Evolutionary conservation across 805 yeast genomes (phyloP).

Genomic region (Saturnispora quitensis): DNA sequence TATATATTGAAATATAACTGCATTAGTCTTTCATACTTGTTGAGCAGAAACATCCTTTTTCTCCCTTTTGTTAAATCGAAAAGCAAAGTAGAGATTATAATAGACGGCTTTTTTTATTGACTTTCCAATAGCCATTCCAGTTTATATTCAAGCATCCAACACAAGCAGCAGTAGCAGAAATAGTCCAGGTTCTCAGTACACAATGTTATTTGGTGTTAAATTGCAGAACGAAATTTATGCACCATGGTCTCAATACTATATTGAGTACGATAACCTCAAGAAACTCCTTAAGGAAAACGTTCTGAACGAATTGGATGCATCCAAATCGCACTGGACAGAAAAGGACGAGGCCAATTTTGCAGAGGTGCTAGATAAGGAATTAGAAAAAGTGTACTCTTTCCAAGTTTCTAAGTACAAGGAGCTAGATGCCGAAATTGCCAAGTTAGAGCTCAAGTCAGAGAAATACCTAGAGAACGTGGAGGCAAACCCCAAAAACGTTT

Average conservation of each 20-base stretch:
- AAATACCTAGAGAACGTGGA: conserved; percentile 24
- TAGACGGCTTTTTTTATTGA: background rate
- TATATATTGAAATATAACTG: background rate
- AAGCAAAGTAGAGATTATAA: background rate
- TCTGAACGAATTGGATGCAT: conserved; percentile 13
- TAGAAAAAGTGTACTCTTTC: conserved; percentile 71
- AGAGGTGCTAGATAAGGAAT: conserved; percentile 52
- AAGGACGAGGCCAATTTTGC: conserved; percentile 67
- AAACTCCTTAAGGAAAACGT: conserved; percentile 62
- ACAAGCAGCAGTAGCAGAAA: background rate
- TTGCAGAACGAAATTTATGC: conserved; percentile 71
- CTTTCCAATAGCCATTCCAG: background rate
- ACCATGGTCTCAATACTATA: conserved; percentile 78
- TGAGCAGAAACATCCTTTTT: background rate
- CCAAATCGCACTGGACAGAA: conserved; percentile 45
- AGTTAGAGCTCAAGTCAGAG: conserved; percentile 52
- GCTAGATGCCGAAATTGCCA: conserved; percentile 53
- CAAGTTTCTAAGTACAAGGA: conserved; percentile 60
- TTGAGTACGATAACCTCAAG: conserved; percentile 57
- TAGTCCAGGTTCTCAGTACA: background rate
- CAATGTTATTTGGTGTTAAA: conserved; percentile 81
- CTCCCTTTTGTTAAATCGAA: background rate
- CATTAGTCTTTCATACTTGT: background rate
- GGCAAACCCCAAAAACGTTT: conserved; percentile 19
- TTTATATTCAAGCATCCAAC: background rate